Base-by-base conservation (phyloP, 192 early-diverging fungal species). In the Chytriomyces sp. region DNA sequence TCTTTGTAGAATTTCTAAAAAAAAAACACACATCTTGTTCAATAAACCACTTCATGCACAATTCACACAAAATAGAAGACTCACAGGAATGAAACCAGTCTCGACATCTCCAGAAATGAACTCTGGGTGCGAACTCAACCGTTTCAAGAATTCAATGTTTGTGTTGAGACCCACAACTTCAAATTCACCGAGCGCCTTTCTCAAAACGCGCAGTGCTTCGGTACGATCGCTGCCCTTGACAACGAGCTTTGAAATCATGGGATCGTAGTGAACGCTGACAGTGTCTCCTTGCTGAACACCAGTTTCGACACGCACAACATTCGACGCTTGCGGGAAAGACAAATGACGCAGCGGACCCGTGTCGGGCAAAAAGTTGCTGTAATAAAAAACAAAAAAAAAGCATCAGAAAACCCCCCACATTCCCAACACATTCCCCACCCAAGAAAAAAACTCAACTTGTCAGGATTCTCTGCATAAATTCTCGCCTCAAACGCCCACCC, bases 401-500 rank as follows among this genome's bases (percentile, higher is more conserved):
- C n/a, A n/a, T 72, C 69, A 47, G 67, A 77, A 48, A 79, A 77
- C 67, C 82, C 82, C 18, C 16, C 13, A 16, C 69, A 44, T 43
- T 16, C 13, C 5, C 50, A 28, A 46, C 53, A 81, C 24, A 11
- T 45, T n/a, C 63, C 10, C 49, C 6, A 8, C 43, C 3, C 26
- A 44, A 24, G 6, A 66, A 3, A 20, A 20, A 16, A 10, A 18
- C 43, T 72, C 63, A 80, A 90, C 88, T 91, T 92, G 28, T 78
- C 86, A 1, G 97, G 95, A 84, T 97, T 96, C 87, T 98, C 97
- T 48, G 97, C 97, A 80, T 98, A 98, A 75, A 98, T 94, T 78
- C 97, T 91, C 5, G 97, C 95, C 84, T 98, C 97, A 79, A 98
- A 97, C n/a, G 97, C 92, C 79, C 94, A 93, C 24, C 96, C 97